Evolutionary conservation across 1,139 yeast species (phyloP), one percentile per base, ranked within the genome.

Genomic region (Schizosaccharomyces versatilis): DNA sequence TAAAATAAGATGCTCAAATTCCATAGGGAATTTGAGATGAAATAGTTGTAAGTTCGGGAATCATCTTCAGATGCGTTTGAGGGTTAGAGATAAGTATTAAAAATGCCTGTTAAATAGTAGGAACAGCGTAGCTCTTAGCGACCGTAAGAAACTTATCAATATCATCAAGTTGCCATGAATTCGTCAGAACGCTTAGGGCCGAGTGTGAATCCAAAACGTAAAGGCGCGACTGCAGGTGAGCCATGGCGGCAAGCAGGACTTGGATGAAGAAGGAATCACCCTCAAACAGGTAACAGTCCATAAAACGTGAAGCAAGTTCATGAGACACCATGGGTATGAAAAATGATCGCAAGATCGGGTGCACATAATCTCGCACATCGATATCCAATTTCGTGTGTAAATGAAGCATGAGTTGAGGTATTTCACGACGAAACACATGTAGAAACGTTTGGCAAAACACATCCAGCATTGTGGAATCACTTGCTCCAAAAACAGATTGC

Each of bases 241-340:
- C 68, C 54, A 80, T 63, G n/a, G 77, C 64, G 0, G 77, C 80
- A 9, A 79, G 63, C 1, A 73, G 69, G 19, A 71, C 72, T 36
- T 78, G 70, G 56, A 74, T 66, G 55, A 77, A 63, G 59, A 75
- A 72, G 1, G 71, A 66, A 59, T 76, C 80, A 2, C 80, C 79
- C 62, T 79, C 84, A 63, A 79, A 79, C n/a, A 78, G 63, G 63
- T 71, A 73, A 8, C 79, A 70, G 62, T 80, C 85, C 57, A 80
- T 62, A 8, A 79, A 62, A 10, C 76, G 65, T 19, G 70, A 65
- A 7, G 69, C 65, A 2, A 66, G 61, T 44, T 71, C 73, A 39
- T 67, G 57, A 0, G 67, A 66, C 57, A 63, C 66, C 55, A 64
- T 70, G 61, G 64, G 61, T 7, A 71, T 61, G 59, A 72, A 69